Conservation (phyloP, 768 basidiomycete genomes). For the Lentinula aciculospora region DNA sequence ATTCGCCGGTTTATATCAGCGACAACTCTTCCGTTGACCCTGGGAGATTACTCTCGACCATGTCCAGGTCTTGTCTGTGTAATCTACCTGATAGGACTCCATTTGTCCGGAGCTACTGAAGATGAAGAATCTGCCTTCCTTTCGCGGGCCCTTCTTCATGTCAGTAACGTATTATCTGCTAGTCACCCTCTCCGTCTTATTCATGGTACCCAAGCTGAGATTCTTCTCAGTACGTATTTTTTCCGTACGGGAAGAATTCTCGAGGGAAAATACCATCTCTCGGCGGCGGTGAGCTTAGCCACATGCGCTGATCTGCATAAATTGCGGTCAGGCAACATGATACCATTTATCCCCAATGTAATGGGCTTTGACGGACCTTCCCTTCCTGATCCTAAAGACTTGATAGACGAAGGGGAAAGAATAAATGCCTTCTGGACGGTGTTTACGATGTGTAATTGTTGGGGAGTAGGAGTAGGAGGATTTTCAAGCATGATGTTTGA, state of each 20-base stretch:
- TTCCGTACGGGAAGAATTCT: slow-evolving; percentile 32
- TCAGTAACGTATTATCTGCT: slow-evolving; percentile 6
- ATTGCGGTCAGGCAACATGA: slow-evolving; percentile 32
- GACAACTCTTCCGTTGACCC: slow-evolving; percentile 40
- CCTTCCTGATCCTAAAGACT: slow-evolving; percentile 3
- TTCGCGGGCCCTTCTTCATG: slow-evolving; percentile 37
- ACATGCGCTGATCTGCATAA: slow-evolving; percentile 21
- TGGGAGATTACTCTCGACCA: slow-evolving; percentile 42
- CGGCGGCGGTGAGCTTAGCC: slow-evolving; percentile 27
- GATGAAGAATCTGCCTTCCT: slow-evolving; percentile 37
- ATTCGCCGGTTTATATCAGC: slow-evolving; percentile 39
- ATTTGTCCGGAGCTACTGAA: slow-evolving; percentile 32
- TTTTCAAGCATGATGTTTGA: slow-evolving; percentile 14
- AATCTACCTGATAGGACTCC: slow-evolving; percentile 48
- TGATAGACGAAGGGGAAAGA: slow-evolving; percentile 27
- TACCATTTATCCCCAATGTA: slow-evolving; percentile 30
- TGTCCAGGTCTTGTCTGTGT: slow-evolving; percentile 42
- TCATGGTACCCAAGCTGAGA: slow-evolving; percentile 28
- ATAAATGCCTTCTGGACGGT: slow-evolving; percentile 38
- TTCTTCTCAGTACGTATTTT: slow-evolving; percentile 39
- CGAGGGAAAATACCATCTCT: slow-evolving; percentile 35
- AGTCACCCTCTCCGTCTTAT: slow-evolving; percentile 22
- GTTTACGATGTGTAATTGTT: slow-evolving; percentile 25
- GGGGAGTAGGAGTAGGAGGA: slow-evolving; percentile 24
- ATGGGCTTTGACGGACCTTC: slow-evolving; percentile 33